phyloP scores from a whole-genome alignment of 2,329 filamentous ascomycete genomes.

The Ciborinia camelliae region DNA sequence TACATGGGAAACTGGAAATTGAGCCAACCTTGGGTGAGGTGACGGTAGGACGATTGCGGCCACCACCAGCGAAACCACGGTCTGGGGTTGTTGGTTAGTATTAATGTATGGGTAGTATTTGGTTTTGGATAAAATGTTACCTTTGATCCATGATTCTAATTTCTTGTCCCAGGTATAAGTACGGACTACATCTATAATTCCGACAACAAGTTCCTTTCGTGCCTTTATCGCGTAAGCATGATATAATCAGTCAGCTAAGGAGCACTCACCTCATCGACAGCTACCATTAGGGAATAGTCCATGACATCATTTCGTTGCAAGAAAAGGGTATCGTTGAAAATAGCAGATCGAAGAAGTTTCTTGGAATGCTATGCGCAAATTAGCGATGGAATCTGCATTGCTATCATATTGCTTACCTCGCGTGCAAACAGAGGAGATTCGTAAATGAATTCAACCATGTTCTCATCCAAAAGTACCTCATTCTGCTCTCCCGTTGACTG shows the following conservation, averaged over 20 bases:
- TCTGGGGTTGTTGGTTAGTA: conserved; percentile 40
- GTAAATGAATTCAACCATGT: conserved; percentile 99
- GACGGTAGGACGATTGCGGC: conserved; percentile 84
- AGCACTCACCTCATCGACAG: conserved; percentile 69
- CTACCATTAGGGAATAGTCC: conserved; percentile 99
- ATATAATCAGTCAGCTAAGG: background rate
- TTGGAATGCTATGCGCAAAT: conserved; percentile 64
- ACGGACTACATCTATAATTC: conserved; percentile 96
- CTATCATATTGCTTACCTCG: conserved; percentile 46
- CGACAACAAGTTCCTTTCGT: conserved; percentile 87
- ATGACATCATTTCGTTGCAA: conserved; percentile 94
- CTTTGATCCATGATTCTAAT: conserved; percentile 98
- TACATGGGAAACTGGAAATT: background rate
- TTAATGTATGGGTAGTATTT: background rate
- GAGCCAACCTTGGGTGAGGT: conserved; percentile 80
- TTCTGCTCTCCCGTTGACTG: conserved; percentile 93
- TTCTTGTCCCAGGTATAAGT: conserved; percentile 99
- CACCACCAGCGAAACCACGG: conserved; percentile 73
- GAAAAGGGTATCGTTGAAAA: conserved; percentile 98
- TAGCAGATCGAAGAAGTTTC: conserved; percentile 83
- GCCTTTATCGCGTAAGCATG: conserved; percentile 37
- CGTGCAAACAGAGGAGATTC: conserved; percentile 93
- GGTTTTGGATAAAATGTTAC: background rate
- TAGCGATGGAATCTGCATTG: background rate
- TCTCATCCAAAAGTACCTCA: conserved; percentile 94